phyloP scores from a whole-genome alignment of 1,139 yeast genomes.

The Diutina sp. region DNA sequence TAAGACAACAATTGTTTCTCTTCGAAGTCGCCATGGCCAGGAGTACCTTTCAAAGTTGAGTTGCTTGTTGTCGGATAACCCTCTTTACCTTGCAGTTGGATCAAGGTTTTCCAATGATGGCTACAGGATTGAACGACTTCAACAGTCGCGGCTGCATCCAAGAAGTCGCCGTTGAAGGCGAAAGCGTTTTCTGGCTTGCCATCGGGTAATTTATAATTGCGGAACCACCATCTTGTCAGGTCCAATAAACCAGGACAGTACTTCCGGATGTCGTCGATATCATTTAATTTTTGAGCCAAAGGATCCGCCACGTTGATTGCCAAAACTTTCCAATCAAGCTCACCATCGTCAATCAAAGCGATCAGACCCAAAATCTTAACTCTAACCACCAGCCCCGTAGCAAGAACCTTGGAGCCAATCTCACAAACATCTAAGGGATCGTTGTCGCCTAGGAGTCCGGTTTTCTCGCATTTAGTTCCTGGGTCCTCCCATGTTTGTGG shows the following conservation, averaged over 20 bases:
- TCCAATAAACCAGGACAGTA: conserved; percentile 73
- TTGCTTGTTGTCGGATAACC: conserved; percentile 4
- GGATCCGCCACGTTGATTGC: conserved; percentile 70
- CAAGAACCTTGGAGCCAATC: conserved; percentile 61
- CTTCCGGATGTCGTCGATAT: conserved; percentile 62
- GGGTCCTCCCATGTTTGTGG: conserved; percentile 97
- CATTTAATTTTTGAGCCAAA: conserved; percentile 56
- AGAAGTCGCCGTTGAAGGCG: conserved; percentile 76
- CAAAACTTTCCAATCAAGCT: conserved; percentile 86
- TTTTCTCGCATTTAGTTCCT: conserved; percentile 44
- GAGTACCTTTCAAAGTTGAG: neutral
- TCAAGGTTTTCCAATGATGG: conserved; percentile 59
- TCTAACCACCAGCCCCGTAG: conserved; percentile 67
- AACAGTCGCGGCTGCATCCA: conserved; percentile 61
- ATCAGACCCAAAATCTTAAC: conserved; percentile 79
- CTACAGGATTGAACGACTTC: conserved; percentile 58
- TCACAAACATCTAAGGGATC: conserved; percentile 90
- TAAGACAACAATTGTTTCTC: neutral
- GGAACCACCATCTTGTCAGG: conserved; percentile 83
- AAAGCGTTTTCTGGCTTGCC: conserved; percentile 82
- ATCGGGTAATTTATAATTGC: conserved; percentile 82
- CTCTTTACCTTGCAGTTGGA: conserved; percentile 24
- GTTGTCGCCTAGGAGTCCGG: conserved; percentile 74
- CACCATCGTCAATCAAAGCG: conserved; percentile 87
- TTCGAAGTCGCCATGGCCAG: neutral